Evolutionary conservation across 2,329 filamentous ascomycete species (phyloP), one percentile per base, ranked within the genome.

Genomic region (Curvularia verruculosa): DNA sequence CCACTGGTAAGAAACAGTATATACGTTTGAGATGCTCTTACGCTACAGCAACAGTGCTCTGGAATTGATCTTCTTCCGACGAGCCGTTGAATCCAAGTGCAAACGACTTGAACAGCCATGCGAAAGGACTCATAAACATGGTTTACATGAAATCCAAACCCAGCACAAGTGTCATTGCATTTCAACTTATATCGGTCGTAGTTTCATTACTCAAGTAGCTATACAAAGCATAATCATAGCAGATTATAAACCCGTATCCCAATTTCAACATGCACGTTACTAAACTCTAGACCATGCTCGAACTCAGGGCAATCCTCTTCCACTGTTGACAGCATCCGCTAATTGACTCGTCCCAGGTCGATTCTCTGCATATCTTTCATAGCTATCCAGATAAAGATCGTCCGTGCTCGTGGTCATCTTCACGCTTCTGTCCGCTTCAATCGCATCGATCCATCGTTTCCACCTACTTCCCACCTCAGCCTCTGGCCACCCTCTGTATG

Each of bases 391-490:
- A 69, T 90, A 91, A 52, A 90, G 75, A 44, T 86, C 82, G 61
- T 87, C 84, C 3, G 79, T 81, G 70, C 88, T 91, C 21, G 86
- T 89, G 13, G 90, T 93, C 28, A 84, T 84, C 71, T 80, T 81
- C 7, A 93, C 82, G 58, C 86, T 83, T 31, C 82, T 80, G 60
- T 90, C 83, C 0, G 70, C 69, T 71, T 92, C 89, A 49, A 93
- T 83, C 0, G 90, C 89, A 28, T 86, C 81, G 5, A 91, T 80
- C 90, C 90, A 93, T 44, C 77, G 80, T 26, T 82, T 83, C 87
- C 88, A 91, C 6, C 90, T 81, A 58, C 81, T 85, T 1, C 85
- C 86, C 1, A 83, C 80, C 60, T 87, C 83, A 0, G 87, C 83
- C 23, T 86, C 84, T 1, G 85, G 83, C 87, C 89, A 92, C 21